Evolutionary conservation across 2,329 filamentous ascomycete genomes (phyloP).

Genomic region (Aspergillus piperis): DNA sequence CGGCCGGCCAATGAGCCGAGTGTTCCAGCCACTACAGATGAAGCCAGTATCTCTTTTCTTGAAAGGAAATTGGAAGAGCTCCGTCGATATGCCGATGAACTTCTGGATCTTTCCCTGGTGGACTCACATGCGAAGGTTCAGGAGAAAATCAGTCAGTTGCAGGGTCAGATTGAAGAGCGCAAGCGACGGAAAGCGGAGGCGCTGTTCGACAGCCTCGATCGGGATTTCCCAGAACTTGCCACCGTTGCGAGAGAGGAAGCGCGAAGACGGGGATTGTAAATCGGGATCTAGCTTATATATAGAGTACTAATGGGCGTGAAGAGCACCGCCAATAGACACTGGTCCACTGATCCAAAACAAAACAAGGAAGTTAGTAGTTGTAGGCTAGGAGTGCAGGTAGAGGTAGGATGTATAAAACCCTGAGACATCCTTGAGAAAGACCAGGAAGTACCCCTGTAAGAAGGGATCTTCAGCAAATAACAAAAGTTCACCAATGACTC

Average conservation of each 20-base stretch:
- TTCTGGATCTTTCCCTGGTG: conserved; percentile 27
- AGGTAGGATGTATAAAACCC: neutral
- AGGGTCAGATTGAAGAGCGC: conserved; percentile 19
- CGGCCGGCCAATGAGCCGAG: neutral
- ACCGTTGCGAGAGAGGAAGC: conserved; percentile 22
- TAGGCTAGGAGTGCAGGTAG: neutral
- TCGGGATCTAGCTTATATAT: neutral
- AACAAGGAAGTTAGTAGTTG: neutral
- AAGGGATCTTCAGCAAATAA: neutral
- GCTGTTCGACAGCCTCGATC: conserved; percentile 17
- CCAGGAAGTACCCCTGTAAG: neutral
- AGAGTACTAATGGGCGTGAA: neutral
- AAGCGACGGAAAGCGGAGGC: conserved; percentile 21
- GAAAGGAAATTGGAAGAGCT: conserved; percentile 24
- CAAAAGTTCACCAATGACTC: neutral
- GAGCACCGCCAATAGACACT: neutral
- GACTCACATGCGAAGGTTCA: conserved; percentile 27
- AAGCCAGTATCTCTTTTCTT: conserved; percentile 20
- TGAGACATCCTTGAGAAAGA: neutral
- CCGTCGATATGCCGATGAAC: conserved; percentile 25
- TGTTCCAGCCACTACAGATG: neutral
- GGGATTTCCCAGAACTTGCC: conserved; percentile 25
- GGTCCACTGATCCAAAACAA: neutral
- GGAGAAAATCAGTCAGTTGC: conserved; percentile 23
- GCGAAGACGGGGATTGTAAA: conserved; percentile 19